Percentiles rank a stretch among this genome's conserved stretches.
Evolutionary conservation across 192 early-diverging fungal species (phyloP).

Genomic region (Chytriomyces sp.): DNA sequence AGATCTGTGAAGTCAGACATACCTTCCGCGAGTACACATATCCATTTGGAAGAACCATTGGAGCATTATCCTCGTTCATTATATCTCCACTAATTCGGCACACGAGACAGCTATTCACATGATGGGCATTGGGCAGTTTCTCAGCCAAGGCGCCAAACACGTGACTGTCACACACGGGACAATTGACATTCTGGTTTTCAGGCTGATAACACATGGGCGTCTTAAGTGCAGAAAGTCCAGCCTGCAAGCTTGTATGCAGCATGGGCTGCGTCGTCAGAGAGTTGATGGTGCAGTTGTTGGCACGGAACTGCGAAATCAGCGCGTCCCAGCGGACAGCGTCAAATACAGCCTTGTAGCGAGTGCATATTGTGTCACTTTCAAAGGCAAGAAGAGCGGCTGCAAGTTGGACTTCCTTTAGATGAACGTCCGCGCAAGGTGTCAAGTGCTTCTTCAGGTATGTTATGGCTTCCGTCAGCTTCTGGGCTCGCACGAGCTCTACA

Average conservation of each 20-base stretch:
- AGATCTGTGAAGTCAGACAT: constrained; percentile 16
- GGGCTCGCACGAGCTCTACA: constrained; percentile 79
- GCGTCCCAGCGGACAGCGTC: constrained; percentile 74
- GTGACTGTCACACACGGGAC: constrained; percentile 87
- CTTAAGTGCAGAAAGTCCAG: constrained; percentile 94
- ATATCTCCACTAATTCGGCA: constrained; percentile 89
- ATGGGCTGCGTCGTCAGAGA: constrained; percentile 84
- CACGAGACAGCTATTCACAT: constrained; percentile 93
- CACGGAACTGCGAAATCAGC: constrained; percentile 78
- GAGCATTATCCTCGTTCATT: constrained; percentile 96
- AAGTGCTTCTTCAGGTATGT: constrained; percentile 86
- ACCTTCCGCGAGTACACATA: constrained; percentile 89
- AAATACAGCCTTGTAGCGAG: constrained; percentile 82
- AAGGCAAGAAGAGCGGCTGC: constrained; percentile 92
- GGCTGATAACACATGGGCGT: constrained; percentile 79
- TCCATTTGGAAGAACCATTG: constrained; percentile 95
- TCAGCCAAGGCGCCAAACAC: constrained; percentile 86
- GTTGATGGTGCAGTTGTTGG: constrained; percentile 86
- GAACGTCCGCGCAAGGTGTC: constrained; percentile 71
- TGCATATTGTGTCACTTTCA: constrained; percentile 71
- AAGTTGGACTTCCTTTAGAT: constrained; percentile 80
- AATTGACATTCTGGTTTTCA: constrained; percentile 85
- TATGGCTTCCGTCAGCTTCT: constrained; percentile 73
- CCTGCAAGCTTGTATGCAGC: constrained; percentile 86
- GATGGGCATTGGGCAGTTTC: constrained; percentile 86